Evolutionary conservation across 1,284 basidiomycete species (phyloP).

Genomic region (Puccinia novopanici): DNA sequence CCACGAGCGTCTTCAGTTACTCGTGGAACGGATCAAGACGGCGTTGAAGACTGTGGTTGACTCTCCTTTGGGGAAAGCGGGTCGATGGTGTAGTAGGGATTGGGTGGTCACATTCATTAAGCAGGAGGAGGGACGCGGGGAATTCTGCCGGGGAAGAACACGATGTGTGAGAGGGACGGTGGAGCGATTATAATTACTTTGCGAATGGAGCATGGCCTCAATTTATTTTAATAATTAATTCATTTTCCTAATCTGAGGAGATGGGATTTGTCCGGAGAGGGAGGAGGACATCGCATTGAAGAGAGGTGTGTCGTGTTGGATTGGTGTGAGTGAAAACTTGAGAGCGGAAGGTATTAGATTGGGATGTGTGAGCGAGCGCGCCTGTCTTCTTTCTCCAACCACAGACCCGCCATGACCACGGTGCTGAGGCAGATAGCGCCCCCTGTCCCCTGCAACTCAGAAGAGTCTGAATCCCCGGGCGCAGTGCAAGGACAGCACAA

Average conservation of each 20-base stretch:
- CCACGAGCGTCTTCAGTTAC: background rate
- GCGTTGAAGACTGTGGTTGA: background rate
- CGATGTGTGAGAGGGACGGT: background rate
- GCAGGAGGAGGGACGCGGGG: background rate
- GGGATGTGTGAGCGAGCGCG: background rate
- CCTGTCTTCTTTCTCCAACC: background rate
- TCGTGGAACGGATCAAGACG: background rate
- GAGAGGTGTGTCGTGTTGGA: no score
- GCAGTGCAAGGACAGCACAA: background rate
- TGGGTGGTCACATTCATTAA: background rate
- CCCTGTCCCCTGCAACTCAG: no score
- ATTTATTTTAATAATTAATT: background rate
- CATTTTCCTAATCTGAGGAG: background rate
- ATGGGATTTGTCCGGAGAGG: no score
- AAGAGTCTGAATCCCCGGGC: background rate
- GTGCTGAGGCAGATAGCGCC: no score
- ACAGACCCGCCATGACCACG: no score
- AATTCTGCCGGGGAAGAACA: background rate
- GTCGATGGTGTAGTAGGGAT: background rate
- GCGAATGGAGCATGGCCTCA: background rate
- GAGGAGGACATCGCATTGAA: no score
- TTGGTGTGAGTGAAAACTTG: no score
- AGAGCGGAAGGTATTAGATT: background rate
- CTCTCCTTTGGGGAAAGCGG: background rate
- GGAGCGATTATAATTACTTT: background rate